phyloP scores from a whole-genome alignment of 2,329 filamentous ascomycete genomes.

The Geosmithia flava region DNA sequence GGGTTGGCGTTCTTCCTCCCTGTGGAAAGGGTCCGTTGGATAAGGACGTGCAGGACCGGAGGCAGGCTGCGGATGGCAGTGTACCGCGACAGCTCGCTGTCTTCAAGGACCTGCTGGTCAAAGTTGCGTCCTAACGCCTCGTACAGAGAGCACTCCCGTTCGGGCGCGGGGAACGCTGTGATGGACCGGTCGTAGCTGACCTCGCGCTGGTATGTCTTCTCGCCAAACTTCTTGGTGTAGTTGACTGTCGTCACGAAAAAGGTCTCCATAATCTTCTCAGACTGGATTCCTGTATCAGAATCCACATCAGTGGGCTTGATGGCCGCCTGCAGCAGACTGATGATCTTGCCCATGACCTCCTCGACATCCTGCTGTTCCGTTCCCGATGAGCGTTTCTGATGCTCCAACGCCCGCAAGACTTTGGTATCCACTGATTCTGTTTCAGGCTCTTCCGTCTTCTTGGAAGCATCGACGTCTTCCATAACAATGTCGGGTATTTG shows the following conservation, averaged over 20 bases:
- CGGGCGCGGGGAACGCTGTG: slow-evolving; percentile 43
- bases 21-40: slow-evolving; percentile 71
- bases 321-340: slow-evolving; percentile 82
- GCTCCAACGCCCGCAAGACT: slow-evolving; percentile 30
- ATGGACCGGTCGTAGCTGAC: slow-evolving; percentile 49
- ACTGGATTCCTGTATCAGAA: slow-evolving; percentile 57
- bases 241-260: slow-evolving; percentile 52
- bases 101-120: slow-evolving; percentile 62
- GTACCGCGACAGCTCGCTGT: slow-evolving; percentile 50
- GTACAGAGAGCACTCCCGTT: slow-evolving; percentile 54
- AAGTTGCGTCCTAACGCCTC: slow-evolving; percentile 78
- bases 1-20: slow-evolving; percentile 65
- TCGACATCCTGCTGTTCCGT: slow-evolving; percentile 86
- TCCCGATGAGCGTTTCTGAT: slow-evolving; percentile 32
- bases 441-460: slow-evolving; percentile 8
- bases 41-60: slow-evolving; percentile 77
- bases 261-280: slow-evolving; percentile 64
- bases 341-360: slow-evolving; percentile 86
- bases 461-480: slow-evolving; percentile 2
- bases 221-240: slow-evolving; percentile 41
- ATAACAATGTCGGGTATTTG: slow-evolving; percentile 12
- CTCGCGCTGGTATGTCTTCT: slow-evolving; percentile 25
- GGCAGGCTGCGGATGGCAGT: slow-evolving; percentile 66
- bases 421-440: slow-evolving; percentile 24
- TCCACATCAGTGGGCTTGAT: slow-evolving; percentile 59